Evolutionary conservation across 1,284 basidiomycete genomes (phyloP), one percentile per base, ranked within the genome.

Genomic region (Heliocybe sulcata): DNA sequence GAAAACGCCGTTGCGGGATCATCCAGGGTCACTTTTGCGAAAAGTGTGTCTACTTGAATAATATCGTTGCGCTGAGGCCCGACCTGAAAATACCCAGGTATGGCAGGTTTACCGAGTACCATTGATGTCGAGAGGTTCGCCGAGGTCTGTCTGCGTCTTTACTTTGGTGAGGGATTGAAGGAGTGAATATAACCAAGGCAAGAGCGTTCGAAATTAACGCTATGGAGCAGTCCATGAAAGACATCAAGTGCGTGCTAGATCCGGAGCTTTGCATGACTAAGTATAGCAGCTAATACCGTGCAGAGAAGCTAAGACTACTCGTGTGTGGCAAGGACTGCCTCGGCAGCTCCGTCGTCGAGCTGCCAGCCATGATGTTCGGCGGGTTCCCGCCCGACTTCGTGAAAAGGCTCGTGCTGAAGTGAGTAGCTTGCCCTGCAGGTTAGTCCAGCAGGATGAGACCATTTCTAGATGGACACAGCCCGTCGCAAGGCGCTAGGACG

Each of bases 301-400:
- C 52, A 72, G 71, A 47, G 56, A 65, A 3, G 81, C 79, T 58
- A 81, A 85, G 23, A 90, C 85, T 0, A 84, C 90, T 57, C 77
- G 94, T 55, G 91, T 86, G 1, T 98, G 94, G 83, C 94, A 98
- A 69, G 84, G 88, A 14, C 77, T 97, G 9, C 94, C 94, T 10
- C 79, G 94, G 22, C 91, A 94, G 66, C 76, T 98, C 12, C 81
- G 94, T 23, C 81, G 94, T 29, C 79, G 94, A 63, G 94, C 94
- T 10, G 94, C 94, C 1, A 94, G 92, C 61, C 94, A 97, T 68
- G 89, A 97, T 69, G 85, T 92, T 19, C 82, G 92, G 4, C 82
- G 93, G 14, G 91, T 98, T n/a, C 94, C 94, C 0, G 69, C 82
- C 25, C 78, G 88, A 25, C 72, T 97, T 26, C 77, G 93, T 53